Base-by-base conservation (phyloP, 164 flowering plant species). In the Umbilicus rupestris region DNA sequence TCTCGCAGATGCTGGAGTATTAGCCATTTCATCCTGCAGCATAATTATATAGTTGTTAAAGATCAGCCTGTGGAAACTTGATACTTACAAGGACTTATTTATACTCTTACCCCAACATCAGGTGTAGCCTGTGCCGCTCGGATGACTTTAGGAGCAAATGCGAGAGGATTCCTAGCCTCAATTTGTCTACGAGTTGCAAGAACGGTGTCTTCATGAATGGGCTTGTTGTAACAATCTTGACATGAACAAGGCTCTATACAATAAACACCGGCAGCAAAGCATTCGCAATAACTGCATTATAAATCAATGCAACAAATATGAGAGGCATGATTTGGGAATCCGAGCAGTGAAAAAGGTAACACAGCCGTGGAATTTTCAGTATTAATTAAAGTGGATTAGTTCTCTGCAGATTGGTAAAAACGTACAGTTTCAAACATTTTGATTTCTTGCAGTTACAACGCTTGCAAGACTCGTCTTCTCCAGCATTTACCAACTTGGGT, bases 381-480 rank as follows among this genome's bases (percentile, higher is more conserved):
- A 22, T 20, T 9, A 45, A 45, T 45, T 7, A 49, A 22, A 9
- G 55, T 20, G 11, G 26, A 49, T 9, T 41, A 65, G 1, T 65
- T 46, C 15, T 47, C 30, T 41, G 24, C 45, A 6, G 35, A 50
- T 55, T n/a, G 9, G 10, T 64, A 17, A 17, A 47, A 73, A 81
- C 98, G 87, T 82, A 92, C 98, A 92, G 96, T 73, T 92, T 92
- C 82, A 93, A 80, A 76, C 98, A 93, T 79, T 90, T 93, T 26
- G 98, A 88, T 73, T 87, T 93, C 81, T 90, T 90, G 72, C 98
- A 92, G 77, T 92, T 89, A 65, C 98, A 92, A 46, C 93, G 87
- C 76, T 90, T 92, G 78, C 98, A 92, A n/a, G 75, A 69, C 42
- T 84, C 95, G 55, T 45, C 47, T 66, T 90, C 96, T 76, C 80